Base-by-base conservation (phyloP, 176 grass and related monocot species). In the Thinopyrum elongatum region DNA sequence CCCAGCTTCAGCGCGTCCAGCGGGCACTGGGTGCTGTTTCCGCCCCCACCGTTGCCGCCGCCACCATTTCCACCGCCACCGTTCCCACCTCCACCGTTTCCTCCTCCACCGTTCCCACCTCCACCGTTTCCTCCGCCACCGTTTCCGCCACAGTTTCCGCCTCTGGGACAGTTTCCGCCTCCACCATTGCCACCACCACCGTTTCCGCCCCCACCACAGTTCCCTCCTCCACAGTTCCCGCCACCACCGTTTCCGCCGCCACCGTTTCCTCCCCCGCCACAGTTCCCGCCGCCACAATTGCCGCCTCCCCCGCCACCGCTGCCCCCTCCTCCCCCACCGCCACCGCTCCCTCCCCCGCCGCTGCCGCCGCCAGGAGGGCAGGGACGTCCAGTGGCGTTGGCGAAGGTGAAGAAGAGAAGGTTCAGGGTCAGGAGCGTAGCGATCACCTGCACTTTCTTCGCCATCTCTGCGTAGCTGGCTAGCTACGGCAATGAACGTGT, bases 1-100 rank as follows among this genome's bases (percentile, higher is more conserved):
- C 87, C 92, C 1, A 97, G 89, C 85, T 97, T 97, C 51, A 97
- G 79, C 22, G 92, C 70, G 76, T 97, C 82, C 0, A 92, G 61
- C 3, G 92, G 95, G 88, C 95, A 97, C 64, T 63, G 72, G 0
- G 38, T 61, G 0, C 31, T 34, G 15, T 67, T 67, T 7, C 59
- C 58, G 0, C 74, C 16, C 0, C 80, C 63, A 0, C 62, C 71
- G 4, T 42, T 63, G 0, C 83, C 30, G 0, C 83, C 44, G 0
- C 73, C 31, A 0, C 65, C 26, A 0, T 41, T 31, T 0, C 78
- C 23, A 0, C 67, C 9, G 0, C 85, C 30, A 0, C 59, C 16
- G 0, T 70, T 7, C 0, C 57, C 5, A 0, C 83, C 60, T 0
- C 72, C 26, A 0, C 76, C 28, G 0, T 64, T 23, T 0, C 65